Evolutionary conservation across 164 flowering plant species (phyloP), one percentile per base, ranked within the genome.

Genomic region (Tetrastigma voinierianum): DNA sequence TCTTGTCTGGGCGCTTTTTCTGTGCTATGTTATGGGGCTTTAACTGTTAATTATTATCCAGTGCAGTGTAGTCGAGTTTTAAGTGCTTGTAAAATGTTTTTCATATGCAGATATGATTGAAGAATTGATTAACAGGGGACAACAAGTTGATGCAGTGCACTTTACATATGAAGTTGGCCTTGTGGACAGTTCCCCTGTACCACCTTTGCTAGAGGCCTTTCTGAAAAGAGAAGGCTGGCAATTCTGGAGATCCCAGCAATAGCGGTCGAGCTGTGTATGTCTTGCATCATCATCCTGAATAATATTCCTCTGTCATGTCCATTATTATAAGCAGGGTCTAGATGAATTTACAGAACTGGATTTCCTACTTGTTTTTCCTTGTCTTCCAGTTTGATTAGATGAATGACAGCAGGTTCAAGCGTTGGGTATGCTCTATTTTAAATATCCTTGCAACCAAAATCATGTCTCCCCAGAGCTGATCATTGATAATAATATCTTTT

Each of bases 141-240:
- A 91, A 66, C 97, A 87, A 79, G 95, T 94, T 71, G 98, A 94
- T 84, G 98, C 98, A 17, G 95, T 94, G 44, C 97, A 94, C 80
- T 94, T 94, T 67, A 84, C 87, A 51, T 85, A 77, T 75, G 98
- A 94, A 79, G 96, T 88, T 62, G 95, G 93, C 23, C 93, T 94
- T 67, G 84, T 82, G 47, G 85, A 88, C 67, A 88, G 81, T 73
- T 96, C 97, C 13, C 93, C 97, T 64, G 95, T 86, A 25, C 95
- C n/a, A n/a, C n/a, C 93, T 1, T 76, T 94, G 60, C 82, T 94
- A 68, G 90, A 87, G 77, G 79, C 97, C 49, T 94, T 78, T 75
- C 82, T 94, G 68, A 90, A 77, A 69, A 18, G 88, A 79, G 83
- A 91, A 86, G 77, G 86, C 88, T 63, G 88, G 87, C 91, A 53